These are phyloP conservation scores for Podospora pseudoanserina DNA, from an alignment of 495 filamentous ascomycete species.

Conservation along the genomic window DNA sequence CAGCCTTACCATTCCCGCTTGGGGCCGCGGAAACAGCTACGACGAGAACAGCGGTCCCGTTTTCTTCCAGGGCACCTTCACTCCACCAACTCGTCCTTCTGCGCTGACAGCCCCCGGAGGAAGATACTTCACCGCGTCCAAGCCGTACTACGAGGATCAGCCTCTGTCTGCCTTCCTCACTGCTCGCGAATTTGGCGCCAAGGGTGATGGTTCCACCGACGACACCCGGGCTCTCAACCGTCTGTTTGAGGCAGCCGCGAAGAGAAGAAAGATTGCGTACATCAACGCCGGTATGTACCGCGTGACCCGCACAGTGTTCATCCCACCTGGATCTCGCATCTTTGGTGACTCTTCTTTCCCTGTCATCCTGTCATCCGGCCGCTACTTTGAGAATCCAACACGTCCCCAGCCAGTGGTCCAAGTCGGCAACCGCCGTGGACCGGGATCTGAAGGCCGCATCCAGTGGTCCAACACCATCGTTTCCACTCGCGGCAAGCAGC, in stretches of 20 bases:
- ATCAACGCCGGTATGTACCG: constrained; percentile 84
- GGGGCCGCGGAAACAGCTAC: constrained; percentile 42
- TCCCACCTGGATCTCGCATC: constrained; percentile 69
- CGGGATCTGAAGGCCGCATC: constrained; percentile 66
- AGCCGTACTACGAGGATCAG: constrained; percentile 63
- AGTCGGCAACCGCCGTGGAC: constrained; percentile 52
- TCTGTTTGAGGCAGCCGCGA: constrained; percentile 55
- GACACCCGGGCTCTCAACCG: constrained; percentile 66
- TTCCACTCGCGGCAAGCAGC: constrained; percentile 64
- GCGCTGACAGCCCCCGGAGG: constrained; percentile 33
- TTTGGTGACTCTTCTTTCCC: constrained; percentile 79
- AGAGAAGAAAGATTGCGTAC: constrained; percentile 63
- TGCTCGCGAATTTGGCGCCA: constrained; percentile 66
- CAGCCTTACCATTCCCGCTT: constrained; percentile 48
- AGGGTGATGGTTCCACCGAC: constrained; percentile 65
- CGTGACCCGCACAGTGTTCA: constrained; percentile 69
- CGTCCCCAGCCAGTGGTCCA: constrained; percentile 68
- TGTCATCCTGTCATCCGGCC: constrained; percentile 70
- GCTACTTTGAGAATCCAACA: constrained; percentile 60
- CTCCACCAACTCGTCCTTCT: constrained; percentile 36
- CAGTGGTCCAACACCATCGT: constrained; percentile 81
- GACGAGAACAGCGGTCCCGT: constrained; percentile 42
- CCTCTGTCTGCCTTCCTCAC: constrained; percentile 58
- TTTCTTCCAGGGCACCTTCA: constrained; percentile 32
- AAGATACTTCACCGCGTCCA: constrained; percentile 59